Evolutionary conservation across 2,329 filamentous ascomycete species (phyloP).

Genomic region (Alternaria infectoria): DNA sequence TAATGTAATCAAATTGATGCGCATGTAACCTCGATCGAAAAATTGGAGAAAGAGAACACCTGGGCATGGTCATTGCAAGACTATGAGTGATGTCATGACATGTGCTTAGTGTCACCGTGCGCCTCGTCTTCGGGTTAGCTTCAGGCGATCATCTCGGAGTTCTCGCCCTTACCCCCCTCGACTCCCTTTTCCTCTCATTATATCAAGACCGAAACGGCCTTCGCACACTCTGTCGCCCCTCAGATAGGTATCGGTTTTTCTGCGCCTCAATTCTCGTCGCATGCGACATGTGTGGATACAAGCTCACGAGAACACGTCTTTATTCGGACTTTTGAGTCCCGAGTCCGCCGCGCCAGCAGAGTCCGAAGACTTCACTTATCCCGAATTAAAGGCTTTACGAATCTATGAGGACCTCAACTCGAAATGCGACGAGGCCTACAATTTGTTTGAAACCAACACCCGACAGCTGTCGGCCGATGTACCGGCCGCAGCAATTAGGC

Average conservation of each 20-base stretch:
- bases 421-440: not conserved
- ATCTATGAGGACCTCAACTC: not conserved
- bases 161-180: not conserved
- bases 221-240: not conserved
- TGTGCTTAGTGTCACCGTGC: not conserved
- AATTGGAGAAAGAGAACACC: not conserved
- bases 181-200: not conserved
- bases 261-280: not conserved
- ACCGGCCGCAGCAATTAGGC: not conserved
- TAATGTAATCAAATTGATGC: not conserved
- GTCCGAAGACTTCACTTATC: not conserved
- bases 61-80: not conserved
- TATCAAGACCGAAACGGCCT: not conserved
- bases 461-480: not conserved
- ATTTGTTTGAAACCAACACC: not conserved
- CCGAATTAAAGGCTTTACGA: rapidly evolving
- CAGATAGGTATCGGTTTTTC: rapidly evolving
- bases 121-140: not conserved
- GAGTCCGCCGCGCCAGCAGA: not conserved
- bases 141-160: not conserved
- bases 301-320: not conserved
- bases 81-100: not conserved
- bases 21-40: not conserved
- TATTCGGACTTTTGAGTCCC: too few species aligned
- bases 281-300: not conserved